Conservation (phyloP, 148 eudicot genomes). For the Amaranthus hypochondriacus region DNA sequence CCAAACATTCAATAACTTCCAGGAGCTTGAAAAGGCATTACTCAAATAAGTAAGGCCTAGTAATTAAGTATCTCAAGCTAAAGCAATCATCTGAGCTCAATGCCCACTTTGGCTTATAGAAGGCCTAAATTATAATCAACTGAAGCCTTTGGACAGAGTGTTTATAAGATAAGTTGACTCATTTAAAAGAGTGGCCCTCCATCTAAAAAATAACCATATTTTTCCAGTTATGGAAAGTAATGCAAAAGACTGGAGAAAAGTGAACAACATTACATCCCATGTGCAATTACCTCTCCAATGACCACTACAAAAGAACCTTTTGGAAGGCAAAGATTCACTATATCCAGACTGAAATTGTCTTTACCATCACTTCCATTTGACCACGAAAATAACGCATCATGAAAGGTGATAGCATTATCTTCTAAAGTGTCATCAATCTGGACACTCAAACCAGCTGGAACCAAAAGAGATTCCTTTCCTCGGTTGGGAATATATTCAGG, state of each 20-base stretch:
- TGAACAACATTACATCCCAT: not conserved
- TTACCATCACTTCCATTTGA: constrained; percentile 43
- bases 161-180: not conserved
- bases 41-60: not conserved
- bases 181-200: not conserved
- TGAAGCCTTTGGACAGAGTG: not conserved
- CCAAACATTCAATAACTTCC: not conserved
- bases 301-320: constrained; percentile 74
- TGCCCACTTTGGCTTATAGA: not conserved
- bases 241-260: not conserved
- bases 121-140: not conserved
- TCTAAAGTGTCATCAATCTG: constrained; percentile 27
- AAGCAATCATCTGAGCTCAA: not conserved
- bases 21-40: not conserved
- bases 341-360: constrained; percentile 42
- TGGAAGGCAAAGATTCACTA: constrained; percentile 54
- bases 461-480: constrained; percentile 21
- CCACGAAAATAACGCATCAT: constrained; percentile 78
- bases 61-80: constrained; percentile 6
- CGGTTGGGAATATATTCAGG: constrained; percentile 39
- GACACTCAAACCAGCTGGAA: constrained; percentile 32
- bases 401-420: constrained; percentile 49
- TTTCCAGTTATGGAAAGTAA: not conserved
- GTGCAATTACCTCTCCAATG: constrained; percentile 72
- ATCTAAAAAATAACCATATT: not conserved